phyloP scores from a whole-genome alignment of 169 alveolate species.

The Cardiosporidium cionae region DNA sequence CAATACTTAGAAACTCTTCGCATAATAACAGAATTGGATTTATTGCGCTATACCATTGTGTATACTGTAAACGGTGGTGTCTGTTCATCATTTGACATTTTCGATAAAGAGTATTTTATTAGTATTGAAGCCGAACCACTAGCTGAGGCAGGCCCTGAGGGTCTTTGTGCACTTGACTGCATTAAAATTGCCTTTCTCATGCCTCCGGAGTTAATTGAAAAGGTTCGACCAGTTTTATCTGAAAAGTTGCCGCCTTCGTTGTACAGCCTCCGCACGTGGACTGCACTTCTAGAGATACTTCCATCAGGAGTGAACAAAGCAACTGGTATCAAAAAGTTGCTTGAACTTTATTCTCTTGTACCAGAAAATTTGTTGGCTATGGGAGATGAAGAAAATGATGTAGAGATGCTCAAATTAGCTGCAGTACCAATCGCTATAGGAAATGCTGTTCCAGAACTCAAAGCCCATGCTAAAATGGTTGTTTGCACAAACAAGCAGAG shows the following conservation, averaged over 20 bases:
- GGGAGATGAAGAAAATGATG: constrained; percentile 67
- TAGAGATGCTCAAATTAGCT: constrained; percentile 45
- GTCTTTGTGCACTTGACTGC: no score
- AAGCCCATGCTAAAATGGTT: constrained; percentile 51
- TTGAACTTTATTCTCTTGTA: constrained; percentile 32
- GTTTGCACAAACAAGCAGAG: no score
- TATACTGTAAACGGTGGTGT: constrained; percentile 24
- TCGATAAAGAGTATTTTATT: constrained; percentile 20
- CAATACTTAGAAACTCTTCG: constrained; percentile 21
- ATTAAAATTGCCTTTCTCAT: constrained; percentile 35
- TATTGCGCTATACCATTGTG: constrained; percentile 20
- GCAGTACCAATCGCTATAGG: constrained; percentile 49
- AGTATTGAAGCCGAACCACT: constrained; percentile 4
- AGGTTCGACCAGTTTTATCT: constrained; percentile 32
- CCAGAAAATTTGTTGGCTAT: constrained; percentile 48
- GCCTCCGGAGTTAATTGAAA: constrained; percentile 30
- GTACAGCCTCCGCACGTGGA: constrained; percentile 46
- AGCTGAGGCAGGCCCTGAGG: constrained; percentile 21
- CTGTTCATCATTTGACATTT: no score
- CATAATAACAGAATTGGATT: constrained; percentile 23
- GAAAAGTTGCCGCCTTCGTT: constrained; percentile 35
- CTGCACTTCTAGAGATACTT: constrained; percentile 43
- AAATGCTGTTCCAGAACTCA: constrained; percentile 51
- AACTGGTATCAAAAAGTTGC: constrained; percentile 49
- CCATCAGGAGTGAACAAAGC: constrained; percentile 49